These are phyloP conservation scores for Heracleum sosnowskyi DNA, from an alignment of 129 eudicot genomes.

Conservation along the genomic window DNA sequence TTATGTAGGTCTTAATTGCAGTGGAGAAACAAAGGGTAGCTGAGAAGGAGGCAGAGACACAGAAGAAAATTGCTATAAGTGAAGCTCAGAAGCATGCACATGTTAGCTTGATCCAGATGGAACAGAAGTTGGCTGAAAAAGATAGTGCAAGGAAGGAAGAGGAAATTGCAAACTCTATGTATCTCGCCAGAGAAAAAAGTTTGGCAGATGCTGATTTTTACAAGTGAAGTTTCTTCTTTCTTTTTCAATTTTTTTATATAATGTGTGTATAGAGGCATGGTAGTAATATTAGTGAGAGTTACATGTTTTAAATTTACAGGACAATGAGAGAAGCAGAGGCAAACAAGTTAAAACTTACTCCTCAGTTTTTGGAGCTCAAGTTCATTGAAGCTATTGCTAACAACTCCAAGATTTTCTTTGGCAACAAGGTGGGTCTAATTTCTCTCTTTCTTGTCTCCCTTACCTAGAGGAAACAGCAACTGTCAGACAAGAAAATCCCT, in stretches of 20 bases:
- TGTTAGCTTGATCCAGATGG: constrained; percentile 87
- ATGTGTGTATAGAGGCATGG: not conserved
- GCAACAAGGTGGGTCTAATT: constrained; percentile 56
- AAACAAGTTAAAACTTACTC: constrained; percentile 79
- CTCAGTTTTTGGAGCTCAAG: constrained; percentile 68
- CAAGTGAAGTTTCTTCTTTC: constrained; percentile 32
- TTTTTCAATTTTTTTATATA: not conserved
- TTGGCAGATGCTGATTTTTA: constrained; percentile 85
- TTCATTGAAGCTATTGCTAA: constrained; percentile 77
- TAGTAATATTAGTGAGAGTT: not conserved
- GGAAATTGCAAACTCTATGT: constrained; percentile 78
- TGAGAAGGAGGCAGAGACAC: constrained; percentile 97
- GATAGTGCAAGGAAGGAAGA: constrained; percentile 79
- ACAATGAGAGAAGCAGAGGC: constrained; percentile 90
- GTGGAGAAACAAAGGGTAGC: constrained; percentile 83
- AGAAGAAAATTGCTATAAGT: constrained; percentile 79
- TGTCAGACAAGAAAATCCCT: not conserved
- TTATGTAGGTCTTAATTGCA: constrained; percentile 65
- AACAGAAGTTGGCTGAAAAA: constrained; percentile 81
- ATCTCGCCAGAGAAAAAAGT: constrained; percentile 79
- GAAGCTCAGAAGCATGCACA: constrained; percentile 87
- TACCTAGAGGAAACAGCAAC: not conserved
- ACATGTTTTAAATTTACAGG: constrained; percentile 33
- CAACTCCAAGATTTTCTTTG: constrained; percentile 79
- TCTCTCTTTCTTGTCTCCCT: not conserved